Conservation (phyloP, 352 stramenopile genomes). For the Pythium dissimile region DNA sequence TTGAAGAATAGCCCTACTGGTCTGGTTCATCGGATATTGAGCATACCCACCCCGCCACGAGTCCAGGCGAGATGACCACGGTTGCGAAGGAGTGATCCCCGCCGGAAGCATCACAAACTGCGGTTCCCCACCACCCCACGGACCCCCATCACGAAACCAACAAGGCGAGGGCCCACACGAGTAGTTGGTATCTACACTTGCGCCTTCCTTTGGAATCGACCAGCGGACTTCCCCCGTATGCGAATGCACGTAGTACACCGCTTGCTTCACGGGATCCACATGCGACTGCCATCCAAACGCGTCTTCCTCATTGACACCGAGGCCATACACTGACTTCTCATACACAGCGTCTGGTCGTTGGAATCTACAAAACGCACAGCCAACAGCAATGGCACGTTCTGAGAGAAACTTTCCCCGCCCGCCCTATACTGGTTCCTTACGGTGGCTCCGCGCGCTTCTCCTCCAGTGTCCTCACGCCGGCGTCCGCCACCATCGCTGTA, state of each 20-base stretch:
- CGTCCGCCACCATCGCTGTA: neutral
- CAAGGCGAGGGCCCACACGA: too few species aligned
- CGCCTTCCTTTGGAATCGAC: neutral
- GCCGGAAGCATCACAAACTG: slow-evolving; percentile 61
- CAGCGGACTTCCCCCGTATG: slow-evolving; percentile 78
- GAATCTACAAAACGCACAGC: too few species aligned
- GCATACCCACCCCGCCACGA: slow-evolving; percentile 40
- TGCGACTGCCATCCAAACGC: slow-evolving; percentile 56
- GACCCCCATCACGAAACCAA: too few species aligned
- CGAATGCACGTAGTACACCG: slow-evolving; percentile 58
- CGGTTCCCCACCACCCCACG: neutral
- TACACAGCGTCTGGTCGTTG: too few species aligned
- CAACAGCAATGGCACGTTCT: too few species aligned
- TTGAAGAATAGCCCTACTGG: neutral
- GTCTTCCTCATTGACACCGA: neutral
- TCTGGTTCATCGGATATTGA: slow-evolving; percentile 34
- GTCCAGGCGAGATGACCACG: neutral
- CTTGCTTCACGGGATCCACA: slow-evolving; percentile 43
- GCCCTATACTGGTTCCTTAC: too few species aligned
- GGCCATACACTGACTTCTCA: too few species aligned
- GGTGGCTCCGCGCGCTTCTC: slow-evolving; percentile 2
- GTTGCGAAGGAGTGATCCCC: slow-evolving; percentile 46
- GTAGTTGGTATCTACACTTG: too few species aligned
- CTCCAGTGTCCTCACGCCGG: neutral
- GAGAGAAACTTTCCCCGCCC: too few species aligned